phyloP scores from a whole-genome alignment of 2,329 filamentous ascomycete species.

The Lecanoromycetidae sp. region DNA sequence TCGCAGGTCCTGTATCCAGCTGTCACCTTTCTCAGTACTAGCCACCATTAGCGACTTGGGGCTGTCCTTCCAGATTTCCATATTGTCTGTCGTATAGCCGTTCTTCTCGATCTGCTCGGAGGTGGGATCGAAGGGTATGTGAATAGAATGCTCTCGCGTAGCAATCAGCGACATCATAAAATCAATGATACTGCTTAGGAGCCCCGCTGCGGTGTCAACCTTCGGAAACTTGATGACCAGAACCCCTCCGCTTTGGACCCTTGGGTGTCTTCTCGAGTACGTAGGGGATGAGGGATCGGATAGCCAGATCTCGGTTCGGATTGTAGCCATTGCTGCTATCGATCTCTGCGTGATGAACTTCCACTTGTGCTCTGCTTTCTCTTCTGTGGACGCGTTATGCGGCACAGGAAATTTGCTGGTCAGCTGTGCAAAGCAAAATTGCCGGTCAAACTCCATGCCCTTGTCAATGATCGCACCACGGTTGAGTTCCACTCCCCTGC shows the following conservation, averaged over 20 bases:
- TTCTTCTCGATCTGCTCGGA: conserved; percentile 30
- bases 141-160: conserved; percentile 34
- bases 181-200: background rate
- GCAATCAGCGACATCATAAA: background rate
- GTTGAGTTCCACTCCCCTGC: conserved; percentile 60
- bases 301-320: conserved; percentile 52
- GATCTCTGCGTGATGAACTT: conserved; percentile 59
- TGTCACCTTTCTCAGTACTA: conserved; percentile 6
- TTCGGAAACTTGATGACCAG: conserved; percentile 38
- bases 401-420: conserved; percentile 37
- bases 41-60: conserved; percentile 32
- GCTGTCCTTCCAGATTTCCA: conserved; percentile 46
- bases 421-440: conserved; percentile 69
- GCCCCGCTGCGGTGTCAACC: background rate
- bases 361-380: conserved; percentile 44
- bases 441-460: conserved; percentile 66
- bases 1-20: conserved; percentile 23
- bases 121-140: conserved; percentile 42
- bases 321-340: conserved; percentile 57
- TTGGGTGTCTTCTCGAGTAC: conserved; percentile 34
- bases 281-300: conserved; percentile 35
- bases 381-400: conserved; percentile 26
- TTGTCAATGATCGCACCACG: conserved; percentile 51
- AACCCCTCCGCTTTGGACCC: conserved; percentile 41
- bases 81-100: conserved; percentile 34